These are phyloP conservation scores for Inga laurina DNA, from an alignment of 306 rosid species.

Conservation along the genomic window DNA sequence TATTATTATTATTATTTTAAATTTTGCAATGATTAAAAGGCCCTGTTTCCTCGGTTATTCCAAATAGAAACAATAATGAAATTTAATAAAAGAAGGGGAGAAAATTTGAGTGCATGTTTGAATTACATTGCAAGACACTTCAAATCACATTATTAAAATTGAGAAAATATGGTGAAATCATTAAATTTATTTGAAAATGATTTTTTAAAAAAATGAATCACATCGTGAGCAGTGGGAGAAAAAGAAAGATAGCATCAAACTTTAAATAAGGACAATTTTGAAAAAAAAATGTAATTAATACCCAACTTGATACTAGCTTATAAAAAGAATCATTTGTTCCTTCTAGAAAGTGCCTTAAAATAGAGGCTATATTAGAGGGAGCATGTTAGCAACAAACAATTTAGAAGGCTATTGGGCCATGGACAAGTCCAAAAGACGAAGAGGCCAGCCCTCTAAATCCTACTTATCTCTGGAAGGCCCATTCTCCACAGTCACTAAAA, in stretches of 20 bases:
- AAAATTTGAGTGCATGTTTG: constrained; percentile 8
- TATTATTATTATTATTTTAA: not conserved
- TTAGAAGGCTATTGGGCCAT: not conserved
- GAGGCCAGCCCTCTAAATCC: not conserved
- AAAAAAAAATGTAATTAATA: no score
- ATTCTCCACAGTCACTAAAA: not conserved
- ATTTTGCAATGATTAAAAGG: constrained; percentile 12
- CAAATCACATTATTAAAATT: not conserved
- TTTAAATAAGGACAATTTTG: not conserved
- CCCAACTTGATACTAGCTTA: no score
- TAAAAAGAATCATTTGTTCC: no score
- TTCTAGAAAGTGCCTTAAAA: no score
- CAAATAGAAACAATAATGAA: not conserved
- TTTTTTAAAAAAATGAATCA: no score
- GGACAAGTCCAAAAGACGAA: not conserved
- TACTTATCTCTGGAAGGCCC: not conserved
- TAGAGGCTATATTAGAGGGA: no score
- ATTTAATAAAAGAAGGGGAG: not conserved
- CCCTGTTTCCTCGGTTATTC: constrained; percentile 23
- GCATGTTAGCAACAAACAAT: no score
- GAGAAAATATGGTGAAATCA: not conserved
- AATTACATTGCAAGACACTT: not conserved
- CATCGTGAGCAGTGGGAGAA: no score
- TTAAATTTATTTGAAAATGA: not conserved
- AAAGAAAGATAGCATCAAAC: not conserved